Percentiles rank a stretch among this genome's conserved stretches.
Conservation (phyloP, 2,329 filamentous ascomycete genomes). For the Thelonectria rubi region DNA sequence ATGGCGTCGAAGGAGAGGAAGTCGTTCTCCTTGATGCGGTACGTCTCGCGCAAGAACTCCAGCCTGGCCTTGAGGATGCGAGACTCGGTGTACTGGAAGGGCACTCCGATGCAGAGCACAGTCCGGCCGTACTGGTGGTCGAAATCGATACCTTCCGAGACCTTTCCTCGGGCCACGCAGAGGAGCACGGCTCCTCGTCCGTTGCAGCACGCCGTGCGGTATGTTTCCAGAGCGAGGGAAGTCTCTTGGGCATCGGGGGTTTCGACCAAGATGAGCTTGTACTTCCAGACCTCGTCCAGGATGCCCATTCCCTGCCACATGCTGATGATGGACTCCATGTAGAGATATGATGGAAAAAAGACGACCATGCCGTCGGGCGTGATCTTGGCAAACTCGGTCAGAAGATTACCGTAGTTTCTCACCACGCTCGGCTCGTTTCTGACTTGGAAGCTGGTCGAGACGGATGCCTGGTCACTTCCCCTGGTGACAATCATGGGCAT, state of each 20-base stretch:
- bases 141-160: constrained; percentile 98
- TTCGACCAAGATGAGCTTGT: constrained; percentile 97
- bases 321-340: constrained; percentile 99
- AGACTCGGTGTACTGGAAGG: constrained; percentile 98
- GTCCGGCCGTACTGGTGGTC: constrained; percentile 98
- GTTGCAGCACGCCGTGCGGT: constrained; percentile 96
- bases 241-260: constrained; percentile 98
- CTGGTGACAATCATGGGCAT: constrained; percentile 97
- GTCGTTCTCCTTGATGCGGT: constrained; percentile 95
- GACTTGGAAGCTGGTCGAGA: constrained; percentile 94
- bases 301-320: constrained; percentile 99
- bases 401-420: constrained; percentile 90
- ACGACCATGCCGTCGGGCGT: constrained; percentile 98
- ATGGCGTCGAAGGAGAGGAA: constrained; percentile 99
- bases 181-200: constrained; percentile 92
- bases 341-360: constrained; percentile 97
- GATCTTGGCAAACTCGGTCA: constrained; percentile 95
- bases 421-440: constrained; percentile 97
- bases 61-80: constrained; percentile 94
- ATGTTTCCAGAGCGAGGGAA: constrained; percentile 92
- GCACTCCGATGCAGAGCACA: constrained; percentile 94
- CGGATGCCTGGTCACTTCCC: constrained; percentile 90
- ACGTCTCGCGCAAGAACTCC: constrained; percentile 96
- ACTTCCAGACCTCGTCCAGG: constrained; percentile 97
- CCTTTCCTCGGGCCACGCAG: constrained; percentile 96